These are phyloP conservation scores for Taphrina communis DNA, from an alignment of 1,139 yeast genomes.

Conservation along the genomic window DNA sequence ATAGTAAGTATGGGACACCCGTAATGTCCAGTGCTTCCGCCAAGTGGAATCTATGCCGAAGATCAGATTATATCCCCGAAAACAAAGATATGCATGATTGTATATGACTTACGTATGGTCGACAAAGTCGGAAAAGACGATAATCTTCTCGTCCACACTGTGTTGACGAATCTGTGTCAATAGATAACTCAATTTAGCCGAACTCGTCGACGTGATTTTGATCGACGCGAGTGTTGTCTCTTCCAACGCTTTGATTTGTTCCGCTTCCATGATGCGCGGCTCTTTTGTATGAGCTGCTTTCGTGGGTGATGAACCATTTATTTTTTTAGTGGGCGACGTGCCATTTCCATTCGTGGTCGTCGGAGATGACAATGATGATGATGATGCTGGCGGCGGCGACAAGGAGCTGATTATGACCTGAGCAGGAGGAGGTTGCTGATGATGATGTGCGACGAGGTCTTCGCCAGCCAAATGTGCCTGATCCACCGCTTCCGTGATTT, in stretches of 20 bases:
- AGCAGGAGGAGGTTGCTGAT: neutral
- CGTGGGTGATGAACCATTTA: neutral
- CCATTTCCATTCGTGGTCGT: neutral
- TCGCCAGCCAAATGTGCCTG: conserved; percentile 20
- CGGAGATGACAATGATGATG: neutral
- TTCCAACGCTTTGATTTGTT: conserved; percentile 6
- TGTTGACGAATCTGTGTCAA: conserved; percentile 56
- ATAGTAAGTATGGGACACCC: conserved; percentile 66
- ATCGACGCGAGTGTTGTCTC: neutral
- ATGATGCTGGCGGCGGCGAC: neutral
- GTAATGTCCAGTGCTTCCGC: conserved; percentile 67
- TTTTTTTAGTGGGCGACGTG: conserved; percentile 3
- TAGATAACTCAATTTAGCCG: conserved; percentile 66
- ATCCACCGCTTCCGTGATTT: conserved; percentile 20
- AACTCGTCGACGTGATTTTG: conserved; percentile 57
- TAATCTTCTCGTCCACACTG: conserved; percentile 63
- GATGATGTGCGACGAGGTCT: neutral
- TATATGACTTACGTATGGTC: conserved; percentile 58
- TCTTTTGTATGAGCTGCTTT: neutral
- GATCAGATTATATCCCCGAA: no score
- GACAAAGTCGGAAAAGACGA: conserved; percentile 73
- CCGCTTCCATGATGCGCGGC: neutral
- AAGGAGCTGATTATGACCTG: no score
- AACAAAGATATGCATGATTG: neutral
- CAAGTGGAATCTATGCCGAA: conserved; percentile 56